phyloP scores from a whole-genome alignment of 331 rosid genomes.

The Dryas integrifolia region DNA sequence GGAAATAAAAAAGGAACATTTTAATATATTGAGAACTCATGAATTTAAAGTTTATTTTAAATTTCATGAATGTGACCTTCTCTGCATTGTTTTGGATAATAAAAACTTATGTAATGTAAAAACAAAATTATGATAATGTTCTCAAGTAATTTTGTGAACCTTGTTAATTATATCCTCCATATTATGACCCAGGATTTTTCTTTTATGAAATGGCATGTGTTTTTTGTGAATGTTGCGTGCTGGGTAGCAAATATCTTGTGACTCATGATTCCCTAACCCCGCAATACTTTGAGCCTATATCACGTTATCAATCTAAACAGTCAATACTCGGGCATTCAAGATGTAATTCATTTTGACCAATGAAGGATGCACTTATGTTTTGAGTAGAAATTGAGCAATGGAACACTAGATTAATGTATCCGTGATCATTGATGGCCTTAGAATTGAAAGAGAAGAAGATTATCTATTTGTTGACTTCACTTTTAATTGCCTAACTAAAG shows the following conservation, averaged over 20 bases:
- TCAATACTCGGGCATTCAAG: neutral
- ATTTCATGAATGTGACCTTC: constrained; percentile 1
- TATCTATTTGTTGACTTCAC: too few species aligned
- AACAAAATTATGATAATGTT: too few species aligned
- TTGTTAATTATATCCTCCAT: too few species aligned
- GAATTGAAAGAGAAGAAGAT: too few species aligned
- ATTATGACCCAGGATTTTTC: neutral
- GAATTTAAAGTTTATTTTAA: neutral
- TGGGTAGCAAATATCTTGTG: neutral
- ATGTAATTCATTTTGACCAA: neutral
- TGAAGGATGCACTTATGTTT: neutral
- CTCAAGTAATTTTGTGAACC: neutral
- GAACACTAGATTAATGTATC: neutral
- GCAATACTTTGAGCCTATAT: neutral
- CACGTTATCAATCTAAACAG: neutral
- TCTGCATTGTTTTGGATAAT: neutral
- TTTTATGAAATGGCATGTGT: neutral
- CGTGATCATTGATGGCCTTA: too few species aligned
- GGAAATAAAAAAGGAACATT: neutral
- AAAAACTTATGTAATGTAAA: neutral
- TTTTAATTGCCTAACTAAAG: too few species aligned
- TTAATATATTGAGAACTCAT: neutral
- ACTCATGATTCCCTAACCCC: neutral
- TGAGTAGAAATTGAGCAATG: neutral
- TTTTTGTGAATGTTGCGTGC: neutral